Conservation (phyloP, 331 rosid genomes). For the Malus hybrid region DNA sequence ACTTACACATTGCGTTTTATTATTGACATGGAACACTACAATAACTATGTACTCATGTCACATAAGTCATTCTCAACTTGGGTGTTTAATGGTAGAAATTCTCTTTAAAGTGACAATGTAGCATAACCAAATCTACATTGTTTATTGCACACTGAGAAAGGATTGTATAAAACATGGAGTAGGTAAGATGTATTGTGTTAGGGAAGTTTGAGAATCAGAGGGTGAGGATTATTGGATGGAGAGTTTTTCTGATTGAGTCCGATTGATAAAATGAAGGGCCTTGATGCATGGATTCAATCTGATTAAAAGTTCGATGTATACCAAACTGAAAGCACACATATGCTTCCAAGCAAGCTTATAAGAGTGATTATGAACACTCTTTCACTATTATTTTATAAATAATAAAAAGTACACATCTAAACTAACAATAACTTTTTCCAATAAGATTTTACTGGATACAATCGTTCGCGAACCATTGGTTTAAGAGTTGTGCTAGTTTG, state of each 20-base stretch:
- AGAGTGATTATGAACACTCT: too few relatives aligned
- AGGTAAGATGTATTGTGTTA: not conserved
- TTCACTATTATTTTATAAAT: too few relatives aligned
- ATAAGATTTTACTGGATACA: too few relatives aligned
- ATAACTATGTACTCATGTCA: too few relatives aligned
- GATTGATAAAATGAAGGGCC: constrained; percentile 7
- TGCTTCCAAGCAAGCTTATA: not conserved
- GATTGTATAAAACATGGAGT: not conserved
- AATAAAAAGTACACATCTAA: too few relatives aligned
- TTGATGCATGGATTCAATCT: constrained; percentile 7
- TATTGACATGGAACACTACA: too few relatives aligned
- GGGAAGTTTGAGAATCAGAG: not conserved
- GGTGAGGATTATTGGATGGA: not conserved
- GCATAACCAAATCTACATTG: not conserved
- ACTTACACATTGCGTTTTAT: too few relatives aligned
- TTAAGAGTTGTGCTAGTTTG: not conserved
- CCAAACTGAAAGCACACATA: not conserved
- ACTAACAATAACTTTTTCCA: too few relatives aligned
- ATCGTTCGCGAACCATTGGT: too few relatives aligned
- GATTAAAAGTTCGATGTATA: not conserved
- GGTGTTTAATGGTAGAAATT: too few relatives aligned
- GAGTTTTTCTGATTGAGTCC: not conserved
- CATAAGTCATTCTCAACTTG: too few relatives aligned
- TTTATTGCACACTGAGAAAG: not conserved
- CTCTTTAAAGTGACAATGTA: too few relatives aligned